Evolutionary conservation across 2,329 filamentous ascomycete species (phyloP).

Genomic region (Penicillium sumatraense): DNA sequence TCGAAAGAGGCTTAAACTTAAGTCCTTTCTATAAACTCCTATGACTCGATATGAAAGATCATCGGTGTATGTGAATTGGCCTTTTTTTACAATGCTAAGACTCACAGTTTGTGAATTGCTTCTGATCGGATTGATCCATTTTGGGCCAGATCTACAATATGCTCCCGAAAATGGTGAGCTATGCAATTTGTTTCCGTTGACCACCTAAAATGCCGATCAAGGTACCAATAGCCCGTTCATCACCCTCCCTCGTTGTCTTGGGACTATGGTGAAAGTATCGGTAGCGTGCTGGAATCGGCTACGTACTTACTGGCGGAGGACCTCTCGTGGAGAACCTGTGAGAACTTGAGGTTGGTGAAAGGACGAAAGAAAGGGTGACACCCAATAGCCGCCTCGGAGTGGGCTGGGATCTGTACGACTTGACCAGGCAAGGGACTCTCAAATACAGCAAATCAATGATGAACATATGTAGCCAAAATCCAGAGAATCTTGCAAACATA

Average conservation of each 20-base stretch:
- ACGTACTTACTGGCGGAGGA: slow-evolving; percentile 9
- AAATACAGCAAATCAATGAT: slow-evolving; percentile 19
- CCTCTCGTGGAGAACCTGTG: slow-evolving; percentile 7
- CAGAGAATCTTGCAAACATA: slow-evolving; percentile 22
- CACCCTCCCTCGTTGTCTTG: background rate
- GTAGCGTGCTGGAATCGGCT: slow-evolving; percentile 6
- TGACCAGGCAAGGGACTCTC: slow-evolving; percentile 22
- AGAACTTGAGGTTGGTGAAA: slow-evolving; percentile 5
- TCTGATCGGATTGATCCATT: slow-evolving; percentile 11
- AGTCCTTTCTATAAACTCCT: slow-evolving; percentile 16
- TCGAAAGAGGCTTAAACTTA: slow-evolving; percentile 16
- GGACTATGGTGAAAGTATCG: background rate
- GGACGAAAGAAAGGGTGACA: slow-evolving; percentile 7
- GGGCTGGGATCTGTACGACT: slow-evolving; percentile 18
- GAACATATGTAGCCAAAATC: slow-evolving; percentile 19
- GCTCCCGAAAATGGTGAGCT: background rate
- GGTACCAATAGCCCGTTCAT: background rate
- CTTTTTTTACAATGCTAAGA: slow-evolving; percentile 23
- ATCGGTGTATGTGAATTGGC: slow-evolving; percentile 23
- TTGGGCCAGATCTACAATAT: slow-evolving; percentile 1
- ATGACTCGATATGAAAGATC: background rate
- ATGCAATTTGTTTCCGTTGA: slow-evolving; percentile 9
- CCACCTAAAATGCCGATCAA: slow-evolving; percentile 9
- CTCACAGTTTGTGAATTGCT: background rate
- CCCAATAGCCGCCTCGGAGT: slow-evolving; percentile 2